phyloP scores from a whole-genome alignment of 495 filamentous ascomycete genomes.

The Clavariopsis aquatica region DNA sequence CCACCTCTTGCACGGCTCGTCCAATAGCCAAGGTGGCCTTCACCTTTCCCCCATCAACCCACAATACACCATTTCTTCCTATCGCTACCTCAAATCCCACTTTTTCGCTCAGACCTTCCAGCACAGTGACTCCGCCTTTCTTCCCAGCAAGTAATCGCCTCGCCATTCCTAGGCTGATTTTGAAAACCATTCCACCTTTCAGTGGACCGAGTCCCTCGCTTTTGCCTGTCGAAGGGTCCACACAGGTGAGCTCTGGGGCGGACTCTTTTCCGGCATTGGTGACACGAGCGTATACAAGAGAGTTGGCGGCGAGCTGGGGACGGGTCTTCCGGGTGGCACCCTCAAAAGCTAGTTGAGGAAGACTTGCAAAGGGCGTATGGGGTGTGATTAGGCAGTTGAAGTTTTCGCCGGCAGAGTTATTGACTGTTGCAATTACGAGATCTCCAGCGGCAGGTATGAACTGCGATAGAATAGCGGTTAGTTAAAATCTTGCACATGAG shows the following conservation, averaged over 20 bases:
- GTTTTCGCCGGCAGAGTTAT: constrained; percentile 69
- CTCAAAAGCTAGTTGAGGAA: constrained; percentile 89
- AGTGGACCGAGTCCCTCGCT: constrained; percentile 85
- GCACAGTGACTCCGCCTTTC: constrained; percentile 63
- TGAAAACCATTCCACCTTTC: constrained; percentile 83
- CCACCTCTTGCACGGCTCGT: constrained; percentile 74
- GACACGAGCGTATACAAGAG: constrained; percentile 83
- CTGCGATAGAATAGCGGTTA: constrained; percentile 43
- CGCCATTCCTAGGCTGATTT: constrained; percentile 77
- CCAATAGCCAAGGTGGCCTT: constrained; percentile 74
- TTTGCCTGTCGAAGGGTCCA: constrained; percentile 81
- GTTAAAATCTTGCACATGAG: neutral
- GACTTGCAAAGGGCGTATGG: constrained; percentile 70
- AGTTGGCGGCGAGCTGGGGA: constrained; percentile 70
- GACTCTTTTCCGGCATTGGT: constrained; percentile 73
- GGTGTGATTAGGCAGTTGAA: constrained; percentile 72
- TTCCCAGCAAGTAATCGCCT: constrained; percentile 71
- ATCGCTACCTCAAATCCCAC: constrained; percentile 90
- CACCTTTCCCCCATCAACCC: constrained; percentile 74
- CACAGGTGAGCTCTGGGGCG: constrained; percentile 87
- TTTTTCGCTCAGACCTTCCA: constrained; percentile 77
- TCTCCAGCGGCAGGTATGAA: constrained; percentile 79
- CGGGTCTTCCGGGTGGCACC: constrained; percentile 88
- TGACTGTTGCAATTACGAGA: constrained; percentile 80
- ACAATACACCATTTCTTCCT: constrained; percentile 89